Conservation (phyloP, 257 asterid genomes). For the Rehmannia glutinosa region DNA sequence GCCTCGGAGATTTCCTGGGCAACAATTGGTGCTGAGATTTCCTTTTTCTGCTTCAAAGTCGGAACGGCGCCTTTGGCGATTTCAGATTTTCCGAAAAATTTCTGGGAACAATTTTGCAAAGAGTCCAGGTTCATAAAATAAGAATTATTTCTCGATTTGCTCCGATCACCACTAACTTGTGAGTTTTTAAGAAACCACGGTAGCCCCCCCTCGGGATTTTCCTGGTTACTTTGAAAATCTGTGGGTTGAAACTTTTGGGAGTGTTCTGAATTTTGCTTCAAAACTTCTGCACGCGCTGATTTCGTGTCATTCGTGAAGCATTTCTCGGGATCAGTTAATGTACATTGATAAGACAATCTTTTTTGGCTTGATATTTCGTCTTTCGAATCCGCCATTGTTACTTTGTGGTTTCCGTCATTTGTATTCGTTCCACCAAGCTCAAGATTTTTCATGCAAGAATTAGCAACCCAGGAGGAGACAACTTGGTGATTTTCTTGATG, state of each 20-base stretch:
- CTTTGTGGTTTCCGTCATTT: constrained; percentile 11
- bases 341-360: not conserved
- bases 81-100: constrained; percentile 43
- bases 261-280: constrained; percentile 17
- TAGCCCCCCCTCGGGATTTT: constrained; percentile 20
- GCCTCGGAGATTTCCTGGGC: not conserved
- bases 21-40: constrained; percentile 1
- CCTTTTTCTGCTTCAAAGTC: constrained; percentile 27
- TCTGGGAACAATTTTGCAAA: constrained; percentile 47
- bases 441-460: constrained; percentile 23
- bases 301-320: constrained; percentile 16
- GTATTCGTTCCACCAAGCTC: constrained; percentile 14
- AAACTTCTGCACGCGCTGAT: constrained; percentile 10
- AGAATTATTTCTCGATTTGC: constrained; percentile 27
- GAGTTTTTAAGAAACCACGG: constrained; percentile 46
- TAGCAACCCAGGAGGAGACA: constrained; percentile 21
- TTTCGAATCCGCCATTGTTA: constrained; percentile 17
- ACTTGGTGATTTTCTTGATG: not conserved
- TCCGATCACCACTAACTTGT: constrained; percentile 24
- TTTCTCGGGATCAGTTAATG: constrained; percentile 7
- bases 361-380: constrained; percentile 14
- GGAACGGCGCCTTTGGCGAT: constrained; percentile 18
- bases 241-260: too few species aligned
- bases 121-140: constrained; percentile 68
- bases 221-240: constrained; percentile 22